These are phyloP conservation scores for Pseudocercospora vitis DNA, from an alignment of 2,329 filamentous ascomycete species.

Conservation along the genomic window DNA sequence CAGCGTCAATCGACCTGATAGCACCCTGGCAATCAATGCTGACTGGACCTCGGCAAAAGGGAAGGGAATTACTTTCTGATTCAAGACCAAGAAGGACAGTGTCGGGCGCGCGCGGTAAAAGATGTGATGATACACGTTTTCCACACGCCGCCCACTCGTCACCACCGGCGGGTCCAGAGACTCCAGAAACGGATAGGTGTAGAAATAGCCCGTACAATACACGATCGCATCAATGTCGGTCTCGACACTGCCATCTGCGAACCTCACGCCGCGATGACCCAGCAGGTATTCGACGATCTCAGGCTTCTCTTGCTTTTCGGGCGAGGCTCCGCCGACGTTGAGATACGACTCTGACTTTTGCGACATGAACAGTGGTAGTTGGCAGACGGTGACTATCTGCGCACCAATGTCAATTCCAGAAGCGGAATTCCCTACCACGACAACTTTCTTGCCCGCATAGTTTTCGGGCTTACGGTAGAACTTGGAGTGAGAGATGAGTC, in stretches of 20 bases:
- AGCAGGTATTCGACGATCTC: slow-evolving; percentile 58
- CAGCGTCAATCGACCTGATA: slow-evolving; percentile 67
- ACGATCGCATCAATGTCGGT: slow-evolving; percentile 71
- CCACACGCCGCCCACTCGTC: slow-evolving; percentile 67
- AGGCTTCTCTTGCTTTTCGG: slow-evolving; percentile 58
- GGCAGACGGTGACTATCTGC: slow-evolving; percentile 67
- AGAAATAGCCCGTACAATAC: slow-evolving; percentile 90
- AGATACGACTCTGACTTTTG: slow-evolving; percentile 54
- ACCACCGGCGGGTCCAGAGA: slow-evolving; percentile 57
- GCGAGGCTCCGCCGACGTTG: slow-evolving; percentile 39
- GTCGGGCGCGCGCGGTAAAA: slow-evolving; percentile 76
- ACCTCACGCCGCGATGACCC: slow-evolving; percentile 61
- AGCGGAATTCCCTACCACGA: slow-evolving; percentile 81
- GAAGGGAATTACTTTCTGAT: slow-evolving; percentile 86
- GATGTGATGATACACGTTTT: slow-evolving; percentile 75
- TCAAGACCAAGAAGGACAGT: slow-evolving; percentile 72
- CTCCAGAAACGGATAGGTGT: slow-evolving; percentile 71
- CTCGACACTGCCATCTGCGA: slow-evolving; percentile 66
- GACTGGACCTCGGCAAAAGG: slow-evolving; percentile 76
- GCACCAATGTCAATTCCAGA: slow-evolving; percentile 80
- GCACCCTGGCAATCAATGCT: slow-evolving; percentile 73
- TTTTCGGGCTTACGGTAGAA: slow-evolving; percentile 67
- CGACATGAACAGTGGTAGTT: slow-evolving; percentile 64
- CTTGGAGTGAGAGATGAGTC: slow-evolving; percentile 61
- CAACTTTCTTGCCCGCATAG: slow-evolving; percentile 68